Base-by-base conservation (phyloP, 2,329 filamentous ascomycete species). In the Sarocladium brachiariae region DNA sequence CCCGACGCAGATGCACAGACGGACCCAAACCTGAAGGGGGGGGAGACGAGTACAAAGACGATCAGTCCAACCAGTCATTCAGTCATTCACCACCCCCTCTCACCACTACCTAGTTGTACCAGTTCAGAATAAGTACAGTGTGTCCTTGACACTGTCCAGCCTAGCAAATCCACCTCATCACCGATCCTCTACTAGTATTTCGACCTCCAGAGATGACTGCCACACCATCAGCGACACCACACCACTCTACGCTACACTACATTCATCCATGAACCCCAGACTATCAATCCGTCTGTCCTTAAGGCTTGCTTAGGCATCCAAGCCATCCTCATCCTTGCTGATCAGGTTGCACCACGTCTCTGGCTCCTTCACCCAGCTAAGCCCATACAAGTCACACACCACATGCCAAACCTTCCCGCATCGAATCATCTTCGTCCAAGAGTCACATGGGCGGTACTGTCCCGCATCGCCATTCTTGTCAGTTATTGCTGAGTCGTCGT, bases 401-500 rank as follows among this genome's bases (percentile, higher is more conserved):
- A 47, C 43, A 47, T 47, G 33, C 43, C 43, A 16, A 19, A 33
- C 39, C 27, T 47, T 30, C 13, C 43, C 27, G 21, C 11, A 47
- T 47, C 27, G n/a, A 31, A 47, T n/a, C 25, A 33, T 7, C 27
- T 8, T 21, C 25, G 10, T 24, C 33, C n/a, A 19, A 6, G 8
- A 33, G 43, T 47, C 43, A 47, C 43, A 30, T 47, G 43, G 21
- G 43, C 43, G 33, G 16, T 4, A 8, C 27, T 47, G 27, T 21
- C 10, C 43, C 27, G 25, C 39, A 11, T 2, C 25, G 43, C 43
- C 43, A 30, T 16, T 25, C n/a, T 4, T 33, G 24, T 45, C 39
- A 45, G 39, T 23, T 23, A 45, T 23, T 14, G 33, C n/a, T 25
- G 27, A 33, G 33, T 8, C 16, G 27, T 33, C 43, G 33, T 8